These are phyloP conservation scores for Populus hybrid DNA, from an alignment of 441 rosid genomes.

Conservation along the genomic window DNA sequence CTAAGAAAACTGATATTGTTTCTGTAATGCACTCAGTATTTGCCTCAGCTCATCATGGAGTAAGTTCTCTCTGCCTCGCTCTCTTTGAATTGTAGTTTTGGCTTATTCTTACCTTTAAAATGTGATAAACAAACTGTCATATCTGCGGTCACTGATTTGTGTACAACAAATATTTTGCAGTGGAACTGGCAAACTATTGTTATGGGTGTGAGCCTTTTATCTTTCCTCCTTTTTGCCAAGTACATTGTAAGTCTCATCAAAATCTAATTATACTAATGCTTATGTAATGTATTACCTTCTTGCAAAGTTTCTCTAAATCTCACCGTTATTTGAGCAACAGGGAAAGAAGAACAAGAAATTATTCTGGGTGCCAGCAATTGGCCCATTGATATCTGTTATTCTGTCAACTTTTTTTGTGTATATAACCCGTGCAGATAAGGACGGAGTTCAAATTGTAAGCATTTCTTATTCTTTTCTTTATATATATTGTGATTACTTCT, in stretches of 20 bases:
- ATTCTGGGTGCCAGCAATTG: conserved; percentile 94
- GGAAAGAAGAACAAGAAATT: conserved; percentile 78
- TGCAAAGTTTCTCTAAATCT: conserved; percentile 11
- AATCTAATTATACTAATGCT: background rate
- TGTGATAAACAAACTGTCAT: background rate
- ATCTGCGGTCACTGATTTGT: conserved; percentile 13
- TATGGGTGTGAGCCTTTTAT: conserved; percentile 66
- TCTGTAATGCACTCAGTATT: conserved; percentile 68
- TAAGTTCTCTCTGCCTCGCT: conserved; percentile 26
- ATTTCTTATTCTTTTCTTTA: background rate
- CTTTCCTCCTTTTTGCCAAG: conserved; percentile 67
- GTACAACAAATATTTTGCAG: conserved; percentile 39
- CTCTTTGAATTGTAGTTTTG: background rate
- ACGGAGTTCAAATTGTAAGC: conserved; percentile 85
- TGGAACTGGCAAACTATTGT: conserved; percentile 95
- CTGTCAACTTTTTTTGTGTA: conserved; percentile 85
- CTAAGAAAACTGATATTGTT: conserved; percentile 63
- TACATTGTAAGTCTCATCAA: conserved; percentile 56
- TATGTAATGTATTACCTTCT: background rate
- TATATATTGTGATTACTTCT: background rate
- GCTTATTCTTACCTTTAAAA: background rate
- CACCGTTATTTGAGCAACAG: conserved; percentile 37
- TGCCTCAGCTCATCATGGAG: conserved; percentile 60
- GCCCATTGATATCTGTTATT: conserved; percentile 76
- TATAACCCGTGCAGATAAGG: conserved; percentile 82